Base-by-base conservation (phyloP, 495 filamentous ascomycete species). In the Penicillium waksmanii region DNA sequence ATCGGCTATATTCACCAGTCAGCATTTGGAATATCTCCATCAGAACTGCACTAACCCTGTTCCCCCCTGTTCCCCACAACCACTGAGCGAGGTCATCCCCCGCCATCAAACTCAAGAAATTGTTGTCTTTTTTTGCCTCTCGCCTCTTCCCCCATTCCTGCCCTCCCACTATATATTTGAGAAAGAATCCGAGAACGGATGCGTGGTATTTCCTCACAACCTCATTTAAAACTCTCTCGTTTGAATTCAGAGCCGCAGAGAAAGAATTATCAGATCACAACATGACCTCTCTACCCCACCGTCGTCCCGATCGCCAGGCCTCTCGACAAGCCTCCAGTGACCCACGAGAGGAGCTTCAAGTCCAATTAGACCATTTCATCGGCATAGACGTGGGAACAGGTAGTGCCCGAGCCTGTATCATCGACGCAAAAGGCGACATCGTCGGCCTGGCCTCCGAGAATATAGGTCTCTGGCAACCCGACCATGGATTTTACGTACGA, bases 361-460 rank as follows among this genome's bases (percentile, higher is more conserved):
- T 82, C 15, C 77, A 84, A 27, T 66, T 79, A 54, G 84, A 87
- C 52, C 83, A 88, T 65, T 97, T 90, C 72, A 92, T 97, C 66
- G 94, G 94, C 44, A 90, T 97, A 56, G 95, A 98, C 71, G 95
- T 98, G 53, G 95, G 95, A 47, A 98, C 95, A 7, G 94, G 95
- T 48, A 96, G 92, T 68, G 93, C 93, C 18, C 84, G 95, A 67
- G 95, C 94, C 15, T 97, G 94, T 78, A 89, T 98, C 73, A 96
- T 98, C 68, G 89, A 97, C 74, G 80, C 82, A 47, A 87, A 89
- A 27, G 95, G 95, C 31, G 92, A 96, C 62, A 97, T 98, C 73
- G 91, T 96, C 53, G 95, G 90, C 6, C 77, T 97, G 61, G 92
- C 93, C 17, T 89, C 91, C 3, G 88, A 97, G 67, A 88, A 94